Conservation (phyloP, 768 basidiomycete genomes). For the Podaxis carcinomalis region DNA sequence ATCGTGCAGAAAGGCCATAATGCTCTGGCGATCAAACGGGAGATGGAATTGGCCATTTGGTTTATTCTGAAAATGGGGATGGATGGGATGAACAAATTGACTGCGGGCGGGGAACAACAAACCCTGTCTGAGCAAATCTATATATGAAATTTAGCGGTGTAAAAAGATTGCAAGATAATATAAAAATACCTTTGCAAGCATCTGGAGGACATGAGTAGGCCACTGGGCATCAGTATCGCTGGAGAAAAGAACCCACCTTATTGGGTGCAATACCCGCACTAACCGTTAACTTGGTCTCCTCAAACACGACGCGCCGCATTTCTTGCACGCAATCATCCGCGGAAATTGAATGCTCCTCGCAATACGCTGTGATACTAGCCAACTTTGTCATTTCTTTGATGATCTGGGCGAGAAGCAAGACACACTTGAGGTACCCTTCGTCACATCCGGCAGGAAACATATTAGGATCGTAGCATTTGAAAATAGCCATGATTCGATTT, state of each 20-base stretch:
- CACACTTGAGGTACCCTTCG: conserved; percentile 89
- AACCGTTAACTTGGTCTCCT: conserved; percentile 82
- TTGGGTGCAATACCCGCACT: conserved; percentile 96
- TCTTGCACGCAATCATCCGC: conserved; percentile 73
- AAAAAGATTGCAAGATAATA: not conserved
- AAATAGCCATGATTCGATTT: conserved; percentile 63
- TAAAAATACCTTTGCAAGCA: conserved; percentile 81
- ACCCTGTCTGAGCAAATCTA: conserved; percentile 94
- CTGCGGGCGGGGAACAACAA: conserved; percentile 5
- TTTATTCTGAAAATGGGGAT: conserved; percentile 60
- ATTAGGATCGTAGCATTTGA: conserved; percentile 67
- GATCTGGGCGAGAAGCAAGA: conserved; percentile 8
- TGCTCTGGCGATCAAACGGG: conserved; percentile 54
- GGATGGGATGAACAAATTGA: conserved; percentile 2
- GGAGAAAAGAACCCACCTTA: conserved; percentile 50
- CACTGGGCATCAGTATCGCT: conserved; percentile 2
- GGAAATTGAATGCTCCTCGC: conserved; percentile 56
- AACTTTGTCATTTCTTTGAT: conserved; percentile 5
- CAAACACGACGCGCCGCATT: conserved; percentile 69
- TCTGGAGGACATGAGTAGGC: conserved; percentile 37
- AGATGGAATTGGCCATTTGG: conserved; percentile 90
- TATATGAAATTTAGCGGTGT: conserved; percentile 1
- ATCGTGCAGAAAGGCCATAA: conserved; percentile 74
- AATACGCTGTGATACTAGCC: conserved; percentile 78
- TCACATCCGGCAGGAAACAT: conserved; percentile 80